Evolutionary conservation across 108 stramenopile species (phyloP).

Genomic region (Cyclotella cryptica): DNA sequence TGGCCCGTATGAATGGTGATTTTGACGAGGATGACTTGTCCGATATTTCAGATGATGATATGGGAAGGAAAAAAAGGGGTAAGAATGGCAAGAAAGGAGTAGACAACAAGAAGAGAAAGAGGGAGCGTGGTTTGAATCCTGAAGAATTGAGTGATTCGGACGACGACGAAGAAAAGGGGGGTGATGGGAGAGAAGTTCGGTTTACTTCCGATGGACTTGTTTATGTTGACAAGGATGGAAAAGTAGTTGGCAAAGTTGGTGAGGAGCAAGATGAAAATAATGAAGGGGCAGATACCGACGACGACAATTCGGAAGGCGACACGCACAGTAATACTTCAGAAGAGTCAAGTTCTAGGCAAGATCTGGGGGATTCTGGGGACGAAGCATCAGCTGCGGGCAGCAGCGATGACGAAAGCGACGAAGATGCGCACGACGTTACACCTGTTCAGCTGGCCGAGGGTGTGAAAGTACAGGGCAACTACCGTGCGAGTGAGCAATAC

Average conservation of each 20-base stretch:
- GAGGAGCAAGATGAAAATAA: slow-evolving; percentile 48
- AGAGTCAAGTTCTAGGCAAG: slow-evolving; percentile 15
- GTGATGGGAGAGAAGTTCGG: slow-evolving; percentile 52
- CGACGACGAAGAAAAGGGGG: slow-evolving; percentile 60
- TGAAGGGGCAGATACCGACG: slow-evolving; percentile 21
- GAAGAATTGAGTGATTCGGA: slow-evolving; percentile 76
- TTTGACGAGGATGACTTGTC: slow-evolving; percentile 87
- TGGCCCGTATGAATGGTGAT: slow-evolving; percentile 93
- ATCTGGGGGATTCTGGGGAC: slow-evolving; percentile 40
- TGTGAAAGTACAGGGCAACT: slow-evolving; percentile 78
- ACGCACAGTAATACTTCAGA: slow-evolving; percentile 30
- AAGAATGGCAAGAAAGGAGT: slow-evolving; percentile 25
- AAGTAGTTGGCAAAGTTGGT: slow-evolving; percentile 66
- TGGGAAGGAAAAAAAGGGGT: background rate
- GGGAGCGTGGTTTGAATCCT: slow-evolving; percentile 38
- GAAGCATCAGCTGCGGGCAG: slow-evolving; percentile 50
- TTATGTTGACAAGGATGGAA: slow-evolving; percentile 75
- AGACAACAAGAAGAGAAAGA: slow-evolving; percentile 43
- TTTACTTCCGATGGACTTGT: slow-evolving; percentile 90
- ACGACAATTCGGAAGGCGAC: slow-evolving; percentile 32
- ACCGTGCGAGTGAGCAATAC: slow-evolving; percentile 81
- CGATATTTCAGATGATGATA: slow-evolving; percentile 80
- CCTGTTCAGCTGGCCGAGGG: slow-evolving; percentile 57
- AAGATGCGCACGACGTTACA: slow-evolving; percentile 24
- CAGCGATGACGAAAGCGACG: slow-evolving; percentile 45